phyloP scores from a whole-genome alignment of 1,139 yeast genomes.

The Debaryomycetaceae sp. region DNA sequence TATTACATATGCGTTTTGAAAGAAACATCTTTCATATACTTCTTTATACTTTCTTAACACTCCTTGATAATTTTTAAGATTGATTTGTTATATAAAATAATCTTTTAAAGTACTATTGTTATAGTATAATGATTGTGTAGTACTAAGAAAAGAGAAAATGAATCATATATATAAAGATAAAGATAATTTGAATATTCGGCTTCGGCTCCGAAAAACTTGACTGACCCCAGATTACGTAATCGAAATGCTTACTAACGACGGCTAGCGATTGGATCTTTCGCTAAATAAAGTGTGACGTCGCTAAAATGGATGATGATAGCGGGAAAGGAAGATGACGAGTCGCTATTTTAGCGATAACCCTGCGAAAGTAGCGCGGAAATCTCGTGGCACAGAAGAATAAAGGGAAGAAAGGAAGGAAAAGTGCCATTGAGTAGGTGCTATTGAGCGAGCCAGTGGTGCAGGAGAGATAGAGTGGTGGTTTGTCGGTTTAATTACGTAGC shows the following conservation, averaged over 20 bases:
- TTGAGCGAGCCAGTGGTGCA: no score
- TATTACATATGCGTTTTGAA: not conserved
- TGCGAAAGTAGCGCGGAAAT: no score
- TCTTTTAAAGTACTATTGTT: not conserved
- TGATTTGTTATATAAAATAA: not conserved
- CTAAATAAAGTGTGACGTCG: no score
- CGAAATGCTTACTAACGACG: not conserved
- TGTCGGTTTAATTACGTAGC: no score
- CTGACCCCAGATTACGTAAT: not conserved
- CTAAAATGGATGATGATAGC: no score
- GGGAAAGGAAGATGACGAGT: no score
- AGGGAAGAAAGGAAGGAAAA: no score
- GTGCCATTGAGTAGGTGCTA: no score
- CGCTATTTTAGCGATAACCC: no score
- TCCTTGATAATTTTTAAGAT: not conserved
- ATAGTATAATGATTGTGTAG: not conserved
- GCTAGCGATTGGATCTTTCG: not conserved
- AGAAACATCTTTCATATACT: not conserved
- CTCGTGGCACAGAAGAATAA: no score
- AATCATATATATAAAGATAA: not conserved
- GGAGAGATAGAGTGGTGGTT: no score
- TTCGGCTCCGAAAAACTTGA: not conserved
- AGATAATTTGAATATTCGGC: not conserved
- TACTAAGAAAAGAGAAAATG: not conserved
- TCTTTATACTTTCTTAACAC: no score